phyloP scores from a whole-genome alignment of 2,329 filamentous ascomycete genomes.

The Ambrosiella xylebori region DNA sequence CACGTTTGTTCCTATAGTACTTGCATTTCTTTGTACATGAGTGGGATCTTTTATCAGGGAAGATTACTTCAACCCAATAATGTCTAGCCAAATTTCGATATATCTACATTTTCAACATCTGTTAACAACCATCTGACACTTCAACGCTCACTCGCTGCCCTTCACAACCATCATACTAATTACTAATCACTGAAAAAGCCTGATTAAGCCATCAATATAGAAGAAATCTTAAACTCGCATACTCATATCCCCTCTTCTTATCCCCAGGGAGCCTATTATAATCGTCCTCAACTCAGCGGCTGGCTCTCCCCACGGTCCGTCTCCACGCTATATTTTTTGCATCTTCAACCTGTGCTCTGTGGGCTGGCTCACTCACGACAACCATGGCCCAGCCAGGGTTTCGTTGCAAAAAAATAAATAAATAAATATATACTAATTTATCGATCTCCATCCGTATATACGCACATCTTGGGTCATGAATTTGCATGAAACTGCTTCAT shows the following conservation, averaged over 20 bases:
- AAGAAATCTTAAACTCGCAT: neutral
- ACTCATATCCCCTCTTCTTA: neutral
- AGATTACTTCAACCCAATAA: too few relatives aligned
- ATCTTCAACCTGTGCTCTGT: neutral
- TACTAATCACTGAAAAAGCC: too few relatives aligned
- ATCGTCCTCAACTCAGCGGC: neutral
- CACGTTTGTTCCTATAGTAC: too few relatives aligned
- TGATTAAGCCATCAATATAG: neutral
- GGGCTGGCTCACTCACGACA: neutral
- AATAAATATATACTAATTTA: neutral
- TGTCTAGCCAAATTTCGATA: too few relatives aligned
- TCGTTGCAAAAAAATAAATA: too few relatives aligned
- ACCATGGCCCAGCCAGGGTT: neutral
- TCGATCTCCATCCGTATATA: neutral
- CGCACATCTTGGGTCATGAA: too few relatives aligned
- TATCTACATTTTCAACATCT: too few relatives aligned
- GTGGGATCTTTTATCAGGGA: too few relatives aligned
- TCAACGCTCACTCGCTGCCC: too few relatives aligned
- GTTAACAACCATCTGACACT: too few relatives aligned
- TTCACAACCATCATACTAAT: too few relatives aligned
- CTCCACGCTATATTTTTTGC: neutral
- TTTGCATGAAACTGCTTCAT: neutral
- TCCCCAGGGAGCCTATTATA: neutral
- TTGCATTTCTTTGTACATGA: too few relatives aligned
- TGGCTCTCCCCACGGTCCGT: neutral